Percentiles rank a stretch among this genome's conserved stretches.
These are phyloP conservation scores for Exophiala xenobiotica DNA, from an alignment of 2,329 filamentous ascomycete species.

Conservation along the genomic window DNA sequence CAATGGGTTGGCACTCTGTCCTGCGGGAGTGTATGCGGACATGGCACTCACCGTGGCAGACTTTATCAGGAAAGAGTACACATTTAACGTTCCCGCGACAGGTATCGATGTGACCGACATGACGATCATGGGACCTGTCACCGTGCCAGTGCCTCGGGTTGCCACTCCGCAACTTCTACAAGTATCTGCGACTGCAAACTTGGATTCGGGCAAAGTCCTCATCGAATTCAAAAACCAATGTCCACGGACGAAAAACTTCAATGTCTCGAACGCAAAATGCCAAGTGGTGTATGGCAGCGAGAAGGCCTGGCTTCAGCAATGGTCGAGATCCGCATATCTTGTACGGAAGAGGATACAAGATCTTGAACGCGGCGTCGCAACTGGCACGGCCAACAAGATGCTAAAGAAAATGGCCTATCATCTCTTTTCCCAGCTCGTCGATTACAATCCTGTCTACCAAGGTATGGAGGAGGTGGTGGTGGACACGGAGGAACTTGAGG, in stretches of 20 bases:
- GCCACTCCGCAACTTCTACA: conserved; percentile 8
- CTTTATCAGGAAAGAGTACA: conserved; percentile 23
- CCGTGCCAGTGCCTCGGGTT: conserved; percentile 39
- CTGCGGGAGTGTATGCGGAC: conserved; percentile 32
- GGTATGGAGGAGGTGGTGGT: conserved; percentile 37
- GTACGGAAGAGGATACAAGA: neutral
- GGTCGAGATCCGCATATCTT: neutral
- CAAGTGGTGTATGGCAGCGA: conserved; percentile 22
- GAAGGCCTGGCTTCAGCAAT: neutral
- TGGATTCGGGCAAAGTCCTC: neutral
- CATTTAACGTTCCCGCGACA: conserved; percentile 38
- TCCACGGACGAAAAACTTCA: conserved; percentile 22
- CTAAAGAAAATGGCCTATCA: conserved; percentile 33
- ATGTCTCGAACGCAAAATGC: conserved; percentile 20
- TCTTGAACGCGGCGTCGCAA: conserved; percentile 20
- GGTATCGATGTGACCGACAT: conserved; percentile 38
- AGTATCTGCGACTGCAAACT: conserved; percentile 1
- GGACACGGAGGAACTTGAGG: conserved; percentile 35
- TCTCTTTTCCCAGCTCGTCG: conserved; percentile 35
- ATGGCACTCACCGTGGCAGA: conserved; percentile 32
- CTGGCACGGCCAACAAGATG: neutral
- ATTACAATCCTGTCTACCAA: conserved; percentile 34
- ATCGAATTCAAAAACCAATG: conserved; percentile 21
- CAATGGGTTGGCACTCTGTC: conserved; percentile 31
- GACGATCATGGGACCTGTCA: conserved; percentile 54